Evolutionary conservation across 768 basidiomycete genomes (phyloP), one percentile per base, ranked within the genome.

Genomic region (Neoboletus magnificus): DNA sequence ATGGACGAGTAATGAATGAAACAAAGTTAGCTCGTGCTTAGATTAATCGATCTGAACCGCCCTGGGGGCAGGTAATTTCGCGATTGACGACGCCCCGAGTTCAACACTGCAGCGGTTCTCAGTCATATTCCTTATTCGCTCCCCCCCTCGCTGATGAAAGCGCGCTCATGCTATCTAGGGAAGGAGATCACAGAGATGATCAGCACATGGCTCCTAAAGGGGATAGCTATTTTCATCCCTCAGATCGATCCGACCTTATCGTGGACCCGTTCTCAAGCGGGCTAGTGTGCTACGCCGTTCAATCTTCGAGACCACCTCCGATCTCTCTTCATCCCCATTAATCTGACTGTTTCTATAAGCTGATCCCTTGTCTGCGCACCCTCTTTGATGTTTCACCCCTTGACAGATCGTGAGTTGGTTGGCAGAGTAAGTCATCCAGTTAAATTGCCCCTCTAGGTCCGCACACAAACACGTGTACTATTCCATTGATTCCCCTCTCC

Each of bases 211-310:
- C 40, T 40, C 56, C 53, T 5, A 41, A 56, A n/a, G 53, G 56
- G 48, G 64, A 48, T 58, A 49, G 23, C 47, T 48, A 52, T 51
- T 27, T 40, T 60, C 36, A n/a, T 30, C 40, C 40, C 16, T 27
- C 33, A 52, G 40, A 66, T 62, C 55, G 51, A 60, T 68, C 66
- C 66, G 66, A 61, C 57, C 4, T 52, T 48, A 52, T 57, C 66
- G 66, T 50, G 51, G 49, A 30, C 53, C 43, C 25, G 35, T 44
- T 50, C 52, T 52, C 44, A 50, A 45, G 50, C 48, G 36, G 42
- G 33, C 18, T 20, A 48, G 45, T 22, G 36, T 16, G 46, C 46
- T 42, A 53, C 51, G 40, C 62, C 59, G 54, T 62, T 44, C 62
- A 55, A 64, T 64, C 46, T 39, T 57, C 41, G 53, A 46, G n/a